A percentile compares a stretch with the other conserved stretches of the same genome.
These are phyloP conservation scores for Rhizopogon vesiculosus DNA, from an alignment of 768 basidiomycete species.

Conservation along the genomic window DNA sequence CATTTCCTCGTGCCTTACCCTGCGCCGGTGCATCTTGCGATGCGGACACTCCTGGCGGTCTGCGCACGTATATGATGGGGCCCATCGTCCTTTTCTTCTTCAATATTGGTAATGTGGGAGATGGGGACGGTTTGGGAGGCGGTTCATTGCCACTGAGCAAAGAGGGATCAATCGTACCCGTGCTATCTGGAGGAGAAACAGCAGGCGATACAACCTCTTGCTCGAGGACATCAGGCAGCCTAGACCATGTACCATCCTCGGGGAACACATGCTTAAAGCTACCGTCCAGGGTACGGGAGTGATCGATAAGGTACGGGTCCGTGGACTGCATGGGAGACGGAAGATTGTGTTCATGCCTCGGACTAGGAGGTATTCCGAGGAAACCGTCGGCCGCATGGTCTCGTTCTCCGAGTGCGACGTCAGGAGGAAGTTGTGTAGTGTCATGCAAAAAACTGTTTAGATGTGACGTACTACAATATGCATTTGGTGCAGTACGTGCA, in stretches of 20 bases:
- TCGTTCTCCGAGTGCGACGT: conserved; percentile 3
- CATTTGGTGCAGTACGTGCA: background rate
- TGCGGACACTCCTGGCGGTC: conserved; percentile 17
- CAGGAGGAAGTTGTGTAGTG: conserved; percentile 5
- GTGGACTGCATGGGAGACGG: background rate
- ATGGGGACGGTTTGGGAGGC: background rate
- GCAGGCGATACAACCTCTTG: background rate
- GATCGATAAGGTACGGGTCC: background rate
- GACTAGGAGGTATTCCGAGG: conserved; percentile 24
- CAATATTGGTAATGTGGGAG: no score
- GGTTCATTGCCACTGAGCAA: conserved; percentile 16
- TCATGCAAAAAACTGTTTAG: conserved; percentile 2
- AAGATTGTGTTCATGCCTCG: conserved; percentile 1
- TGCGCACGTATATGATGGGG: conserved; percentile 26
- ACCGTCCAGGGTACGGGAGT: conserved; percentile 1
- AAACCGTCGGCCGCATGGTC: conserved; percentile 13
- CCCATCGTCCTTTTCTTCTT: conserved; percentile 11
- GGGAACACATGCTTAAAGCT: conserved; percentile 5
- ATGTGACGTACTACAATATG: background rate
- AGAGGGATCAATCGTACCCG: conserved; percentile 26
- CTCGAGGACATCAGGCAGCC: background rate
- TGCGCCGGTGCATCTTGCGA: conserved; percentile 10
- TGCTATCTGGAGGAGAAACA: background rate
- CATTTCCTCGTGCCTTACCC: conserved; percentile 14
- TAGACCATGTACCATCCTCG: conserved; percentile 2